phyloP scores from a whole-genome alignment of 805 yeast genomes.

The Lipomyces sp. region DNA sequence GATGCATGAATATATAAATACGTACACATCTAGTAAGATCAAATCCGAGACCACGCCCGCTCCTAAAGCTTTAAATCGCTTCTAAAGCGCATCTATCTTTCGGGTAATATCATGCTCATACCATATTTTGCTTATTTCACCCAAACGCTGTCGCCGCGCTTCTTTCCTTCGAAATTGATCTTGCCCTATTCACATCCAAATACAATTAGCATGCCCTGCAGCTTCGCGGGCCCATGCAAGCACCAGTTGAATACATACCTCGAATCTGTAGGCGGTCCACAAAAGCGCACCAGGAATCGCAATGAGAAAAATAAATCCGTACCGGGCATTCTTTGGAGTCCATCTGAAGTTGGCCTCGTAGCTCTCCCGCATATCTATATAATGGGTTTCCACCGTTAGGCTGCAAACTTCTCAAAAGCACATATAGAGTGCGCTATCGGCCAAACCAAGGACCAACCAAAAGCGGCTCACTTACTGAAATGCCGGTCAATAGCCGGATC shows the following conservation, averaged over 20 bases:
- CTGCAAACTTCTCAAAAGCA: too few species aligned
- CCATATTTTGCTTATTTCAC: too few species aligned
- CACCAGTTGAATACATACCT: constrained; percentile 15
- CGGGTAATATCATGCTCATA: too few species aligned
- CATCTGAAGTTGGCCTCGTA: constrained; percentile 24
- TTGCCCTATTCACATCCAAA: constrained; percentile 13
- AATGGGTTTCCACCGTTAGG: too few species aligned
- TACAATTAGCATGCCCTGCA: background rate
- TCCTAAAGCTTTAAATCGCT: too few species aligned
- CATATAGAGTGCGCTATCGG: too few species aligned
- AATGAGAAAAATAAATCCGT: constrained; percentile 11
- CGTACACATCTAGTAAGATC: too few species aligned
- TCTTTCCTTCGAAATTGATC: constrained; percentile 27
- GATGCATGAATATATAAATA: too few species aligned
- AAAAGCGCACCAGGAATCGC: constrained; percentile 17
- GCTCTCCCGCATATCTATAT: constrained; percentile 23
- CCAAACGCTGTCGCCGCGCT: constrained; percentile 24
- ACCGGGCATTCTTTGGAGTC: constrained; percentile 22
- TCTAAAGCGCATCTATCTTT: too few species aligned
- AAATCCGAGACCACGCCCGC: too few species aligned
- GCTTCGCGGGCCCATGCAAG: too few species aligned
- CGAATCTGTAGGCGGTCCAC: constrained; percentile 21
- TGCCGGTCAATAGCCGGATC: constrained; percentile 29
- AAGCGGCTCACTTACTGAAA: constrained; percentile 19
- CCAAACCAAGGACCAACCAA: too few species aligned